Evolutionary conservation across 1,139 yeast species (phyloP), one percentile per base, ranked within the genome.

Genomic region (Arxiozyma telluris): DNA sequence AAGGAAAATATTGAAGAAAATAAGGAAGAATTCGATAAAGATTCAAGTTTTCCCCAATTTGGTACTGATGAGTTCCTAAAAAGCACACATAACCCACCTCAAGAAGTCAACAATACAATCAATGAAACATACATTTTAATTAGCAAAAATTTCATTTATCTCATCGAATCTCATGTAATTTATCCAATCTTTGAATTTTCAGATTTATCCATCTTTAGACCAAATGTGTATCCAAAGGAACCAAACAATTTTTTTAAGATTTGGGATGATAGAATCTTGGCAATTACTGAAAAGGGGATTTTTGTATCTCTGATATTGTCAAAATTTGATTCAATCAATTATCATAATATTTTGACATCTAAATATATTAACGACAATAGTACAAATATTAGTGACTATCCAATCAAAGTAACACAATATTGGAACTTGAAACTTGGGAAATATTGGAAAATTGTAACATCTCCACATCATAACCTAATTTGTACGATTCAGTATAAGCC

Each of bases 191-290:
- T 21, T 34, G 42, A 46, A 38, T 46, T 15, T 21, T 9, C 7
- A 4, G 49, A 46, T 38, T 17, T 44, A n/a, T 20, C n/a, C 4
- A 9, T 20, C n/a, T 44, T 44, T n/a, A 44, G 47, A n/a, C 47
- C 47, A n/a, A 44, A 6, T 17, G 1, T 15, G 17, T 44, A 44
- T n/a, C 47, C 47, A n/a, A 25, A 12, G 15, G 21, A 23, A 8
- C 22, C 11, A 25, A 44, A 6, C 6, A n/a, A 25, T 3, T 44
- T 44, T 44, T 44, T 44, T 44, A 25, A 20, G 30, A 44, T 44
- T 6, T 44, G 47, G 47, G 47, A 44, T 25, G 47, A 44, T 25
- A 44, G 47, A n/a, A 44, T 44, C 27, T 44, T 44, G 20, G 47
- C 47, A 7, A 25, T 44, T 12, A 44, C 47, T 25, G n/a, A 23